Percentiles rank a stretch among this genome's conserved stretches.
Conservation (phyloP, 441 rosid genomes). For the Raphanus hybrid region DNA sequence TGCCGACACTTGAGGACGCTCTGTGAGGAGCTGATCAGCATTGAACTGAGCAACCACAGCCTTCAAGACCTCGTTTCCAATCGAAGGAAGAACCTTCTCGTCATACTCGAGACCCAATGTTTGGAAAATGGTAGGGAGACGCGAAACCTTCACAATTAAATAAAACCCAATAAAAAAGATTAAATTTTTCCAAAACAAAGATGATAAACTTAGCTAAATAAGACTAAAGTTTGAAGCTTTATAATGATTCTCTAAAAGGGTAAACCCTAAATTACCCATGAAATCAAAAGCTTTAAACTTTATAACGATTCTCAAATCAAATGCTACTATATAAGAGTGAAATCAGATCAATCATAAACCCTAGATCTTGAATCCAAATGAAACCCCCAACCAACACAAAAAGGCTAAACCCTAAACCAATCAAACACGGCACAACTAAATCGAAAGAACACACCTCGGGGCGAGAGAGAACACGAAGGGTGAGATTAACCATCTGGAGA, state of each 20-base stretch:
- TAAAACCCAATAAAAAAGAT: not conserved
- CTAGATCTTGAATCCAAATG: not conserved
- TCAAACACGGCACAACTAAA: not conserved
- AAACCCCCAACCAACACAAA: not conserved
- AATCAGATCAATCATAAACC: conserved; percentile 13
- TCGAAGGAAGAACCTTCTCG: conserved; percentile 91
- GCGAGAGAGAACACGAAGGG: conserved; percentile 88
- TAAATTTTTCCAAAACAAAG: not conserved
- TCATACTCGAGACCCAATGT: conserved; percentile 87
- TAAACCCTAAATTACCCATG: not conserved
- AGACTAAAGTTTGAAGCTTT: not conserved
- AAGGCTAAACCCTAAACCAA: not conserved
- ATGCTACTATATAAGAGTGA: not conserved
- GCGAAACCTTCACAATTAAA: conserved; percentile 49
- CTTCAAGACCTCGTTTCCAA: conserved; percentile 91
- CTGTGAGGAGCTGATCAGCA: conserved; percentile 95
- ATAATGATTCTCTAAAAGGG: not conserved
- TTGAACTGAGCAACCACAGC: conserved; percentile 97
- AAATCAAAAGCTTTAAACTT: not conserved
- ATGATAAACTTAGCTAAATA: not conserved
- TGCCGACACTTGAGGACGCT: conserved; percentile 88
- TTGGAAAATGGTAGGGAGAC: conserved; percentile 76
- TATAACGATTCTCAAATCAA: not conserved
- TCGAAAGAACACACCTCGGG: conserved; percentile 59
- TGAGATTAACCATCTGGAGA: conserved; percentile 94